Evolutionary conservation across 2,329 filamentous ascomycete genomes (phyloP), one percentile per base, ranked within the genome.

Genomic region (Scopulariopsis brevicaulis): DNA sequence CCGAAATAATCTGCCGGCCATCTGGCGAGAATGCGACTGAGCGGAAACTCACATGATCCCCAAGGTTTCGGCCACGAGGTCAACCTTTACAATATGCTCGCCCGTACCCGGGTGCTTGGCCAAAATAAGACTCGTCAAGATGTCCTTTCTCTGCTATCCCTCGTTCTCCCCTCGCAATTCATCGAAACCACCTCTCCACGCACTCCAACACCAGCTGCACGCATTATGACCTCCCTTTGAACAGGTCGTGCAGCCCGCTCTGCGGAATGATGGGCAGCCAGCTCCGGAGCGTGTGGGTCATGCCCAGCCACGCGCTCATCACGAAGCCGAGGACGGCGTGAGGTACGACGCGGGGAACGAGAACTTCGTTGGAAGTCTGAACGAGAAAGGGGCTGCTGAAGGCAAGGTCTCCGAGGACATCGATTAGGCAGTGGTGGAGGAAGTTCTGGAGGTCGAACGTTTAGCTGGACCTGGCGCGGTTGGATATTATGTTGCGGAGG

Each of bases 101-200:
- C 70, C 69, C 1, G 69, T 71, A n/a, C 71, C 68, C 1, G 70
- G 70, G 56, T 71, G 59, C 25, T 64, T 68, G 1, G 70, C 69
- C 15, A 65, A n/a, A 10, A 72, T 71, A n/a, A 73, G 56, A 57
- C 66, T 69, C 0, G 69, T 71, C 8, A 73, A 59, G 11, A 71
- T 61, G 35, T 70, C 67, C 43, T 69, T 70, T 20, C 65, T 63
- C 55, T 66, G 60, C 6, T 54, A 56, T 11, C 53, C 57, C 3
- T 55, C 59, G 3, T 59, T 32, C 4, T 58, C 40, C 2, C 40
- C 46, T 18, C 60, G 59, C 10, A 57, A 46, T 12, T 59, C 54
- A 2, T 43, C 15, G n/a, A 14, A 64, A 59, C 10, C 63, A 51
- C 4, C 53, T 48, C 53, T 58, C 43, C 7, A 66, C 65, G 43